phyloP scores from a whole-genome alignment of 371 early-diverging fungal genomes.

The Saksenaea vasiformis region DNA sequence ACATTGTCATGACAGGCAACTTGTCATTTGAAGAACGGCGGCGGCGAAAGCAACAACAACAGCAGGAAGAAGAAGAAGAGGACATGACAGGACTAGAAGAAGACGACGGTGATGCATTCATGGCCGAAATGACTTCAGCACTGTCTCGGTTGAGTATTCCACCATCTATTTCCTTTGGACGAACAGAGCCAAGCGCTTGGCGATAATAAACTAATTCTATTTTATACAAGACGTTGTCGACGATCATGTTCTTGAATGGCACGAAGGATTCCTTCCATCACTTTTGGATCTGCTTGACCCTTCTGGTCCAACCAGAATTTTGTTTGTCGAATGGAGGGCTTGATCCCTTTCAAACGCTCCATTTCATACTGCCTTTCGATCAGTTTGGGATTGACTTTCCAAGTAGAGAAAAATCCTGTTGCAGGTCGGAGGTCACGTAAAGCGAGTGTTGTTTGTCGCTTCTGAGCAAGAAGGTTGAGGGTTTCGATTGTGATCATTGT shows the following conservation, averaged over 20 bases:
- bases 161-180: constrained; percentile 40
- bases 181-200: constrained; percentile 11
- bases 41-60: not conserved
- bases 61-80: not conserved
- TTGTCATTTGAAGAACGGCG: constrained; percentile 39
- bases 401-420: constrained; percentile 32
- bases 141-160: constrained; percentile 38
- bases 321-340: constrained; percentile 26
- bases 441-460: constrained; percentile 29
- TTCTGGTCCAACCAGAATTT: constrained; percentile 51
- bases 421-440: constrained; percentile 33
- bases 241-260: constrained; percentile 35
- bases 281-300: constrained; percentile 36
- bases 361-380: constrained; percentile 19
- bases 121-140: constrained; percentile 22
- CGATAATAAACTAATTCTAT: not conserved
- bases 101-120: constrained; percentile 10
- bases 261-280: constrained; percentile 39
- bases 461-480: constrained; percentile 37
- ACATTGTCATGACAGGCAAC: constrained; percentile 57
- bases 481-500: constrained; percentile 45
- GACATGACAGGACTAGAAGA: not conserved
- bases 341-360: constrained; percentile 14
- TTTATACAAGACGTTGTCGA: constrained; percentile 19
- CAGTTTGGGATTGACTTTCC: constrained; percentile 31